phyloP scores from a whole-genome alignment of 2,329 filamentous ascomycete species.

The Claviceps arundinis region DNA sequence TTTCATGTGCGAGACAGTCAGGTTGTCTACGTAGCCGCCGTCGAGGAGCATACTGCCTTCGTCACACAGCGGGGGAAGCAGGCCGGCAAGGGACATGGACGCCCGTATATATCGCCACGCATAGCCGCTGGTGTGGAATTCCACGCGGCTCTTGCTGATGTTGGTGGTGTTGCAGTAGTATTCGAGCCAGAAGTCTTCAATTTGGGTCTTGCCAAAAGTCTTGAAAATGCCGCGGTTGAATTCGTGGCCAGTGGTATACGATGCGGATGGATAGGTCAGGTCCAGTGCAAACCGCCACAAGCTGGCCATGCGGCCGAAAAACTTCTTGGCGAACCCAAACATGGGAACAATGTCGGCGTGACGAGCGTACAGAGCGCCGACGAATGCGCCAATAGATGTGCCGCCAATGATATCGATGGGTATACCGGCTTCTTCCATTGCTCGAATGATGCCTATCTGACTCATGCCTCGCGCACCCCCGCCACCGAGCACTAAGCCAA shows the following conservation, averaged over 20 bases:
- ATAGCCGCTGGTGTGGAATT: constrained; percentile 92
- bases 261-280: constrained; percentile 87
- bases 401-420: constrained; percentile 92
- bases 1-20: constrained; percentile 97
- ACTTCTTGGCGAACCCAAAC: constrained; percentile 94
- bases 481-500: constrained; percentile 86
- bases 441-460: constrained; percentile 86
- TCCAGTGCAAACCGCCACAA: constrained; percentile 98
- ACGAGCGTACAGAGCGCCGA: constrained; percentile 86
- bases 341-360: constrained; percentile 96
- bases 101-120: constrained; percentile 95
- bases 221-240: constrained; percentile 99
- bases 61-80: constrained; percentile 88
- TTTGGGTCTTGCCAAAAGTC: constrained; percentile 89
- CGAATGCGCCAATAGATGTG: constrained; percentile 91
- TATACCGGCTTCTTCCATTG: constrained; percentile 90
- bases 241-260: constrained; percentile 95
- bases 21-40: constrained; percentile 91
- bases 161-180: constrained; percentile 99
- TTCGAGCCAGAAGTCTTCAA: constrained; percentile 97
- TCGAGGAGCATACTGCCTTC: constrained; percentile 95
- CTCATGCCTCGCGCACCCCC: constrained; percentile 86
- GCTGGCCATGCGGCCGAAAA: constrained; percentile 95
- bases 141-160: constrained; percentile 82
- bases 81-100: constrained; percentile 88